phyloP scores from a whole-genome alignment of 352 stramenopile genomes.

The Phytophthora crassamura region DNA sequence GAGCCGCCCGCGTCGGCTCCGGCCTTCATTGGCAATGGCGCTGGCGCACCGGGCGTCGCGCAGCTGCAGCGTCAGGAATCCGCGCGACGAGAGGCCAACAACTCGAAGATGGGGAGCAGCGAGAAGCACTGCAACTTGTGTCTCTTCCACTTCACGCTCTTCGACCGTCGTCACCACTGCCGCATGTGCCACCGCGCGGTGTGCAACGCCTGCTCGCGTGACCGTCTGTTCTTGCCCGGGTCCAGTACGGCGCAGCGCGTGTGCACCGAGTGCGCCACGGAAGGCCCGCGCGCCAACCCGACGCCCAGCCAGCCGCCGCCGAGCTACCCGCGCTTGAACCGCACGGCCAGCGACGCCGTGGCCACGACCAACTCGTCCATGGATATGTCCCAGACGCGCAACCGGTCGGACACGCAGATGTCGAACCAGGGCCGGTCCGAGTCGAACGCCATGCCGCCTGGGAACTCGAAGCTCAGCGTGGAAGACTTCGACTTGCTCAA shows the following conservation, averaged over 20 bases:
- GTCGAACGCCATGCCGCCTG: constrained; percentile 39
- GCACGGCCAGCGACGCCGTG: constrained; percentile 64
- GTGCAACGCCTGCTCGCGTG: constrained; percentile 88
- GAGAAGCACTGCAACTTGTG: constrained; percentile 92
- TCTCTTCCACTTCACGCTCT: constrained; percentile 91
- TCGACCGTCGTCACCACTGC: constrained; percentile 89
- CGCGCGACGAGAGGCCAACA: constrained; percentile 60
- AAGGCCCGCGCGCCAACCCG: constrained; percentile 71
- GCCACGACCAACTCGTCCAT: constrained; percentile 42
- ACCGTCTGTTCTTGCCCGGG: constrained; percentile 83
- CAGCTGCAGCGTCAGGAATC: constrained; percentile 66
- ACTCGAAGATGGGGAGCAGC: constrained; percentile 69
- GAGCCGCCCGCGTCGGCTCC: constrained; percentile 67
- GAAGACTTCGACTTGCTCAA: constrained; percentile 96
- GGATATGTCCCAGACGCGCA: constrained; percentile 43
- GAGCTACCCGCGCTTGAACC: constrained; percentile 57
- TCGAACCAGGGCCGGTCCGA: constrained; percentile 65
- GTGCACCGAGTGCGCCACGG: constrained; percentile 87
- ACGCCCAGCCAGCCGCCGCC: constrained; percentile 19
- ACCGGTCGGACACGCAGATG: constrained; percentile 82
- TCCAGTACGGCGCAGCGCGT: constrained; percentile 90
- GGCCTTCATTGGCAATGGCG: constrained; percentile 34
- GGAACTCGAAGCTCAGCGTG: constrained; percentile 80
- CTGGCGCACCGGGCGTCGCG: constrained; percentile 1
- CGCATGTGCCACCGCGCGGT: constrained; percentile 90